Conservation (phyloP, 2,329 filamentous ascomycete species). For the Colletotrichum tropicale region DNA sequence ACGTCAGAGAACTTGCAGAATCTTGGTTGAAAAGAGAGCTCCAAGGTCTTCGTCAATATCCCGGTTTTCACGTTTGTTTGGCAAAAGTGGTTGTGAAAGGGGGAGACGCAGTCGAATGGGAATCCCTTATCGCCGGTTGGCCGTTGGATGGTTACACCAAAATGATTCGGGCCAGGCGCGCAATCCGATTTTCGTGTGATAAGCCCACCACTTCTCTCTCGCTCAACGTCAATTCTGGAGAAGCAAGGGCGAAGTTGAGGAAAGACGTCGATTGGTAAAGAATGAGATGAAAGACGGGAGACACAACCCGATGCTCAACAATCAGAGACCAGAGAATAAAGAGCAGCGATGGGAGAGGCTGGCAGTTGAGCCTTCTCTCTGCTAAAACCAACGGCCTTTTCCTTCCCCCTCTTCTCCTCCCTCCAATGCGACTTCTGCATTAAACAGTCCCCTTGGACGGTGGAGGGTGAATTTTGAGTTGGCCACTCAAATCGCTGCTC, state of each 20-base stretch:
- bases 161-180: not conserved
- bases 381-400: not conserved
- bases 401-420: not conserved
- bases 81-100: not conserved
- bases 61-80: not conserved
- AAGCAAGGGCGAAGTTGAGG: not conserved
- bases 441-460: not conserved
- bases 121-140: not conserved
- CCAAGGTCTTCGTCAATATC: not conserved
- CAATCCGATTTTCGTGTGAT: not conserved
- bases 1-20: constrained; percentile 8
- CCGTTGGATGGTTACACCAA: not conserved
- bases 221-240: not conserved
- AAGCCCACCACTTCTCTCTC: not conserved
- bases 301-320: not conserved
- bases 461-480: not conserved
- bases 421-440: not conserved
- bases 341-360: not conserved
- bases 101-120: not conserved
- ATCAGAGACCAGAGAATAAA: not conserved
- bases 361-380: not conserved
- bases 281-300: not conserved
- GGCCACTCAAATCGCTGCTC: not conserved
- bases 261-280: not conserved
- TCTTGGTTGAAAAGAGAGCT: not conserved